Percentiles rank a stretch among this genome's conserved stretches.
Evolutionary conservation across 371 early-diverging fungal genomes (phyloP).

Genomic region (Circinella minor): DNA sequence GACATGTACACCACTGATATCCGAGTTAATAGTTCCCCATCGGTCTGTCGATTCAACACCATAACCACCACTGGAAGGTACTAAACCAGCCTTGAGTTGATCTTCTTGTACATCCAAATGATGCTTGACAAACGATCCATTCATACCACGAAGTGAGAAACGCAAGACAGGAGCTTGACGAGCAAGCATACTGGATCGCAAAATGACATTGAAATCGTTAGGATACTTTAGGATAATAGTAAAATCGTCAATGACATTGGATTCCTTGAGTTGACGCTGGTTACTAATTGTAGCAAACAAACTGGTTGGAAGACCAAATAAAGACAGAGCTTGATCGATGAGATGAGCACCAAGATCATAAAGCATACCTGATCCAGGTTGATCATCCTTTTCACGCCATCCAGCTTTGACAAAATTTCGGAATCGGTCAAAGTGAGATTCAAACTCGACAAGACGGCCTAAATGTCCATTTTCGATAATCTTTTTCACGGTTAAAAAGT

Average conservation of each 20-base stretch:
- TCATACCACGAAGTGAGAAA: conserved; percentile 72
- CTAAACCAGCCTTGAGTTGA: conserved; percentile 68
- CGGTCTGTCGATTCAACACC: conserved; percentile 56
- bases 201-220: conserved; percentile 58
- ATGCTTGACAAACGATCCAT: conserved; percentile 70
- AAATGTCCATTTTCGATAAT: conserved; percentile 56
- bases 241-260: conserved; percentile 67
- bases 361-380: conserved; percentile 73
- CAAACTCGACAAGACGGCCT: conserved; percentile 74
- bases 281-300: conserved; percentile 68
- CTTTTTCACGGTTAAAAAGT: conserved; percentile 75
- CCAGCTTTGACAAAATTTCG: conserved; percentile 72
- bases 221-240: conserved; percentile 68
- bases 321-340: conserved; percentile 74
- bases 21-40: conserved; percentile 64
- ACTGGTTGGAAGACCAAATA: conserved; percentile 74
- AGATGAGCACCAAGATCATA: conserved; percentile 82
- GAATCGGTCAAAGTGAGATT: conserved; percentile 79
- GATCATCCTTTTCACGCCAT: conserved; percentile 73
- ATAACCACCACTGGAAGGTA: conserved; percentile 53
- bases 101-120: conserved; percentile 78
- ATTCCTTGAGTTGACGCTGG: conserved; percentile 66
- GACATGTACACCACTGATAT: conserved; percentile 55
- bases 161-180: conserved; percentile 67
- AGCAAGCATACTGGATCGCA: conserved; percentile 76